Evolutionary conservation across 2,329 filamentous ascomycete genomes (phyloP).

Genomic region (Ophiostoma perfectum): DNA sequence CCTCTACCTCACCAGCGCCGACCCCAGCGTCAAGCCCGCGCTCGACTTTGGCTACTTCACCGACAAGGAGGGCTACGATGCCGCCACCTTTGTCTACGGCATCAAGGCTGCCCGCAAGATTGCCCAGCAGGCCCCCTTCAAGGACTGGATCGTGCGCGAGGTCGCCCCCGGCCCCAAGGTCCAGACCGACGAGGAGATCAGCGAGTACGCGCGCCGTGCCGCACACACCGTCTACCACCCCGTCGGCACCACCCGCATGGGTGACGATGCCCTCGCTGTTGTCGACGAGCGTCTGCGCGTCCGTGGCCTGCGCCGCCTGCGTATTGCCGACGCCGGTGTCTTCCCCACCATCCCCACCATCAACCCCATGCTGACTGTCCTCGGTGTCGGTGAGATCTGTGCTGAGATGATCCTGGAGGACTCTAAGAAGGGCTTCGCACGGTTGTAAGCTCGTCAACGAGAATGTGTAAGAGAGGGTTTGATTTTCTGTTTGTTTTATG

Average conservation of each 20-base stretch:
- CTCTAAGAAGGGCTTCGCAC: constrained; percentile 40
- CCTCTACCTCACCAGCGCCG: constrained; percentile 27
- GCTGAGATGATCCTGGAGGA: constrained; percentile 78
- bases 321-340: constrained; percentile 28
- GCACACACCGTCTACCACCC: constrained; percentile 28
- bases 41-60: constrained; percentile 29
- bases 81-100: constrained; percentile 26
- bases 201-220: constrained; percentile 27
- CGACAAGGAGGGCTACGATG: constrained; percentile 45
- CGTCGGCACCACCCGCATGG: constrained; percentile 28
- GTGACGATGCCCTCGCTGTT: constrained; percentile 25
- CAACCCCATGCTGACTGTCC: constrained; percentile 65
- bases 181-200: constrained; percentile 43
- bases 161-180: constrained; percentile 62
- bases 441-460: constrained; percentile 3
- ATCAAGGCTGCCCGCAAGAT: constrained; percentile 25
- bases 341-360: constrained; percentile 28
- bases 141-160: constrained; percentile 26
- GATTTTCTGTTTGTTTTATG: background rate
- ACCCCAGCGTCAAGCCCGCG: constrained; percentile 28
- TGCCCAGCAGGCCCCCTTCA: constrained; percentile 25
- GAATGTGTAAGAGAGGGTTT: background rate
- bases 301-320: constrained; percentile 35
- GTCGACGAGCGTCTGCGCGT: constrained; percentile 27
- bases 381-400: constrained; percentile 75